phyloP scores from a whole-genome alignment of 805 yeast genomes.

The Torulaspora maleeae region DNA sequence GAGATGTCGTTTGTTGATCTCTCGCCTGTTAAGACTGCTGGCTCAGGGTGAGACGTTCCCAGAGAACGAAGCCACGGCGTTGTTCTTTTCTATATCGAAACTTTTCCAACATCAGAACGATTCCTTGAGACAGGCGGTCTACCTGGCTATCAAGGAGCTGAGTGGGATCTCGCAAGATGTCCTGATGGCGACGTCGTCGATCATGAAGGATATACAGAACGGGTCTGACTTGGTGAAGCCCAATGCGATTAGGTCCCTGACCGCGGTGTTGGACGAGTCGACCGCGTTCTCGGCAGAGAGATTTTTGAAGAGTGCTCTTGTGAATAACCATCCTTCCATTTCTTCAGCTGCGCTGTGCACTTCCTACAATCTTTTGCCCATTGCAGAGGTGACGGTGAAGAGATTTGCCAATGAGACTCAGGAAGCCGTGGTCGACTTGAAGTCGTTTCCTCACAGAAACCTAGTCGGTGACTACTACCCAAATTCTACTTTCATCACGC shows the following conservation, averaged over 20 bases:
- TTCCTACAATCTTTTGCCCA: constrained; percentile 83
- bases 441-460: constrained; percentile 39
- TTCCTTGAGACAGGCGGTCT: constrained; percentile 85
- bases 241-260: constrained; percentile 87
- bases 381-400: constrained; percentile 86
- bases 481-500: constrained; percentile 74
- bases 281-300: constrained; percentile 94
- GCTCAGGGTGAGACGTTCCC: constrained; percentile 87
- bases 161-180: constrained; percentile 82
- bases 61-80: constrained; percentile 79
- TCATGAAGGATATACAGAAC: constrained; percentile 95
- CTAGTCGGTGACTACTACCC: constrained; percentile 48
- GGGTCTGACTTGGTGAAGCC: constrained; percentile 85
- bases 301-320: constrained; percentile 85
- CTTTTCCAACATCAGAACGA: constrained; percentile 85
- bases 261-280: constrained; percentile 81
- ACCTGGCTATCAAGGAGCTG: constrained; percentile 89
- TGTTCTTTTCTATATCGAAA: constrained; percentile 91
- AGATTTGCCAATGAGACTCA: constrained; percentile 93
- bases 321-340: constrained; percentile 80
- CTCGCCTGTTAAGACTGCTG: constrained; percentile 75
- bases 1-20: constrained; percentile 76
- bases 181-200: constrained; percentile 95
- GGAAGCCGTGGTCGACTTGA: constrained; percentile 63
- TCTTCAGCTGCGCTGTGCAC: constrained; percentile 93